Conservation (phyloP, 2,329 filamentous ascomycete genomes). For the Monosporascus ibericus region DNA sequence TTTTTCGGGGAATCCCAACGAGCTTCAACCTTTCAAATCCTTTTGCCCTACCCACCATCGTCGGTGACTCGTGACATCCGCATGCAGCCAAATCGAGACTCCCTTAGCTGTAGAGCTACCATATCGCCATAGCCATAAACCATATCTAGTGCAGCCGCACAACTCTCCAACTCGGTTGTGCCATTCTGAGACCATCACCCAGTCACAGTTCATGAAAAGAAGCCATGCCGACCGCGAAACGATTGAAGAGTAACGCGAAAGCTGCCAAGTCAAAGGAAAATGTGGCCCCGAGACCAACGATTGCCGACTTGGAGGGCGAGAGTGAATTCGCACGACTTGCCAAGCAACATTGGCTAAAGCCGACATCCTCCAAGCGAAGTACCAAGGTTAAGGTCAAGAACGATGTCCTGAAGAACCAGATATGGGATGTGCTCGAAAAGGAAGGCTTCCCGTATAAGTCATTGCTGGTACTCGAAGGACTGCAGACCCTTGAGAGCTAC, state of each 20-base stretch:
- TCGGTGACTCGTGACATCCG: no score
- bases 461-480: constrained; percentile 76
- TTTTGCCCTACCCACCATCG: no score
- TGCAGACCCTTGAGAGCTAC: constrained; percentile 89
- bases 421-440: constrained; percentile 84
- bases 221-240: constrained; percentile 54
- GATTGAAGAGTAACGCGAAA: constrained; percentile 46
- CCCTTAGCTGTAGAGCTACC: no score
- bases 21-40: no score
- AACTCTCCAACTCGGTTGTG: neutral
- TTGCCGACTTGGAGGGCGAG: constrained; percentile 66
- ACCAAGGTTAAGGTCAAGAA: constrained; percentile 70
- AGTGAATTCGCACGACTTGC: constrained; percentile 71
- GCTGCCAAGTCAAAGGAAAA: constrained; percentile 32
- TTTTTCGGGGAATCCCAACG: no score
- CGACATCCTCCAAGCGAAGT: constrained; percentile 42
- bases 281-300: constrained; percentile 50
- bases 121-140: no score
- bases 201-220: neutral
- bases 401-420: constrained; percentile 75
- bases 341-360: constrained; percentile 75
- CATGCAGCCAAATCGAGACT: no score
- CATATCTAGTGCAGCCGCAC: no score
- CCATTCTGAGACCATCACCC: neutral
- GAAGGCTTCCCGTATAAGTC: constrained; percentile 73